Base-by-base conservation (phyloP, 306 rosid species). In the Fragaria vesca region DNA sequence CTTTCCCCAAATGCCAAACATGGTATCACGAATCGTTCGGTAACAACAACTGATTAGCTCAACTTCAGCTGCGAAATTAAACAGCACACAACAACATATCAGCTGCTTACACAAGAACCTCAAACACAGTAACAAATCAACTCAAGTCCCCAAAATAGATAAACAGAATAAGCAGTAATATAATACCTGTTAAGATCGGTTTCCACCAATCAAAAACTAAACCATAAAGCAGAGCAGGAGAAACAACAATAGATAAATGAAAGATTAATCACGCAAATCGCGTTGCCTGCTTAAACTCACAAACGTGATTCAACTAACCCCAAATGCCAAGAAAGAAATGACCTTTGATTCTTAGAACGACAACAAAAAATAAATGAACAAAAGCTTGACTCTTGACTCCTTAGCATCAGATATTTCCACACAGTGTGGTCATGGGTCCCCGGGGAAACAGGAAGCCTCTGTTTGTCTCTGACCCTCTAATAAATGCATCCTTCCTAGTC, bases 1-100 rank as follows among this genome's bases (percentile, higher is more conserved):
- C 71, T 72, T 78, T 40, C 63, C 75, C 79, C 88, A 61, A 42
- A 32, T 28, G 40, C 87, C 82, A 81, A 87, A 83, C 85, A 88
- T 81, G 57, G 71, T 71, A 43, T 7, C 28, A 38, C 74, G 4
- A 51, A 54, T 24, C 36, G 15, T 65, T 61, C 11, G 51, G 24
- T 21, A 36, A 11, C 68, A 62, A 30, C 8, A 24, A 5, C 16
- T 20, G 26, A 34, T 7, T 6, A 20, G 47, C 5, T 38, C 73
- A 76, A 63, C 66, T 72, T 61, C 72, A 77, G 63, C 71, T 79
- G 17, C 1, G 72, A 71, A 34, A 63, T 21, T 17, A 43, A 47
- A 43, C 80, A 43, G 8, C 69, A 79, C 63, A 12, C 60, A 46
- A 34, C 52, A 66, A 24, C 52, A 30, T 16, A 11, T 36, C 66